A percentile compares a stretch with the other conserved stretches of the same genome.
Conservation (phyloP, 2,329 filamentous ascomycete species). For the Trichothecium roseum region DNA sequence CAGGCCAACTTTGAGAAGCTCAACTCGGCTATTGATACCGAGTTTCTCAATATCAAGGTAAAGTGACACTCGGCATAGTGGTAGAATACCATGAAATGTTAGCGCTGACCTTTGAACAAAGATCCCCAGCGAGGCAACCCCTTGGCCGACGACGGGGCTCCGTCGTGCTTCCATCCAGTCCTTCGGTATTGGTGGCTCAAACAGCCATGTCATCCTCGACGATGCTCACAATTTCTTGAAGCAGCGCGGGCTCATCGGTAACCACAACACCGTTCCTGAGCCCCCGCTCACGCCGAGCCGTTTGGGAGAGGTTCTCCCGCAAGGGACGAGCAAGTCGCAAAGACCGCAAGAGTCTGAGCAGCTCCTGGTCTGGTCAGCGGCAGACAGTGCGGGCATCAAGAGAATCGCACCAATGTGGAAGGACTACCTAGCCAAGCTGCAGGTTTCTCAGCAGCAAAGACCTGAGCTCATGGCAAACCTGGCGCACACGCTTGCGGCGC, state of each 20-base stretch:
- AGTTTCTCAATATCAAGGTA: no score
- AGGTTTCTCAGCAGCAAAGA: neutral
- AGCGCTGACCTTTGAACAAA: no score
- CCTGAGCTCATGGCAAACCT: neutral
- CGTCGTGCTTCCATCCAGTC: conserved; percentile 19
- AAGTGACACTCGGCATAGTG: no score
- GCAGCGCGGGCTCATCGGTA: neutral
- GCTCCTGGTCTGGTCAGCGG: neutral
- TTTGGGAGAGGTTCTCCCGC: no score
- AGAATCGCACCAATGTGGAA: neutral
- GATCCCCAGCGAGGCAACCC: no score
- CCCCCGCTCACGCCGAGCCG: no score
- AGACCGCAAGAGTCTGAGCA: no score
- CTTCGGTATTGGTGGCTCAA: conserved; percentile 24
- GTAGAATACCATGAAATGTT: no score
- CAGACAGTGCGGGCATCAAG: neutral
- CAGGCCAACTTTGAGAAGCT: conserved; percentile 16
- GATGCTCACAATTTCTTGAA: neutral
- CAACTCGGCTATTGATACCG: no score
- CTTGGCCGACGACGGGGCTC: conserved; percentile 18
- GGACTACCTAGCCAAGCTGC: neutral
- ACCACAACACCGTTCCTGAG: no score
- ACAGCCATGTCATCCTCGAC: conserved; percentile 18
- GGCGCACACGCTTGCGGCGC: neutral
- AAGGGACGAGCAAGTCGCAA: no score